Evolutionary conservation across 371 early-diverging fungal species (phyloP).

Genomic region (Actinomucor elegans): DNA sequence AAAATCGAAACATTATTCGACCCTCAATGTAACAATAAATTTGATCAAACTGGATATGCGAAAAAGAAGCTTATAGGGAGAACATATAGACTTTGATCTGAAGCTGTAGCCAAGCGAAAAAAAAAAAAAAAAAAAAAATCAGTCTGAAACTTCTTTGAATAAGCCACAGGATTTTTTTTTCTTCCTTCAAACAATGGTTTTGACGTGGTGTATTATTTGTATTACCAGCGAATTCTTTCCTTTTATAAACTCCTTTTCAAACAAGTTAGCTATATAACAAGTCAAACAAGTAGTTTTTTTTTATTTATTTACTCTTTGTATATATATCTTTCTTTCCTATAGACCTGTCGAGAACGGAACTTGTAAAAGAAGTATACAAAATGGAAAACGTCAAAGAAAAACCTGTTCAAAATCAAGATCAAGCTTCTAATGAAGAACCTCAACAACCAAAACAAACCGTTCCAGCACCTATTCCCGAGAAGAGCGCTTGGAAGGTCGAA

Average conservation of each 20-base stretch:
- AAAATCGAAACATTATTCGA: too few relatives aligned
- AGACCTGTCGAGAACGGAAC: not conserved
- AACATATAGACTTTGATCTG: too few relatives aligned
- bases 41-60: too few relatives aligned
- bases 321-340: not conserved
- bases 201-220: slow-evolving; percentile 20
- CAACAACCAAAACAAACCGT: slow-evolving; percentile 34
- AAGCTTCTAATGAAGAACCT: slow-evolving; percentile 11
- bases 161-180: slow-evolving; percentile 12
- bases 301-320: slow-evolving; percentile 4
- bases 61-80: too few relatives aligned
- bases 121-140: slow-evolving; percentile 3
- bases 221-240: slow-evolving; percentile 12
- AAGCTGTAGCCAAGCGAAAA: too few relatives aligned
- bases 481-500: slow-evolving; percentile 58
- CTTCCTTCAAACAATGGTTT: slow-evolving; percentile 2
- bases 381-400: slow-evolving; percentile 22
- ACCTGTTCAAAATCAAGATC: slow-evolving; percentile 12
- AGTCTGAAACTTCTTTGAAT: slow-evolving; percentile 3
- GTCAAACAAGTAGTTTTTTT: slow-evolving; percentile 1
- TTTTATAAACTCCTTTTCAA: slow-evolving; percentile 22
- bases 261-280: slow-evolving; percentile 12
- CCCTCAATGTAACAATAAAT: too few relatives aligned
- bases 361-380: slow-evolving; percentile 1
- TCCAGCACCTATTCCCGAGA: slow-evolving; percentile 53